phyloP scores from a whole-genome alignment of 2,329 filamentous ascomycete species.

The Verticillium dahliae region DNA sequence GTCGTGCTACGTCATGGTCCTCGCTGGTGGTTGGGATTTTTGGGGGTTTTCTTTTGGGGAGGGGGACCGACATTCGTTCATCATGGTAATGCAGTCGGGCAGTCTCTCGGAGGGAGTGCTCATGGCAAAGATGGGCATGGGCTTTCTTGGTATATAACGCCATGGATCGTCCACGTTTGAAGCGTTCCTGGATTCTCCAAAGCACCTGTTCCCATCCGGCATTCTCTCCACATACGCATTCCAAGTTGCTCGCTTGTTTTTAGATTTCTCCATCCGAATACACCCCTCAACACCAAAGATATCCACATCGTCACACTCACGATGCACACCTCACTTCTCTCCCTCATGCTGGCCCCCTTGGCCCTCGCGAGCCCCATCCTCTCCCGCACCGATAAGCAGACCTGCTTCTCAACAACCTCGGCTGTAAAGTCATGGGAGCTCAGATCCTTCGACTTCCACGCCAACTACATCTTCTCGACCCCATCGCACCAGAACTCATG shows the following conservation, averaged over 20 bases:
- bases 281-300: not conserved
- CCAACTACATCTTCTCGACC: slow-evolving; percentile 41
- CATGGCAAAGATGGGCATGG: not conserved
- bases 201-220: not conserved
- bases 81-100: not conserved
- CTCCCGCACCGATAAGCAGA: slow-evolving; percentile 1
- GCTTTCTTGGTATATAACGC: not conserved
- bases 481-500: slow-evolving; percentile 43
- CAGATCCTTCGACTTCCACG: slow-evolving; percentile 38
- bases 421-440: slow-evolving; percentile 28
- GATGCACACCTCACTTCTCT: slow-evolving; percentile 5
- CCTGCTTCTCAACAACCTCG: slow-evolving; percentile 10
- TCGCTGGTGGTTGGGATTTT: not conserved
- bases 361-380: slow-evolving; percentile 7
- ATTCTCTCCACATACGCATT: not conserved
- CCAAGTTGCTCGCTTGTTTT: no score
- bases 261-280: no score
- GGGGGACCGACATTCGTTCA: slow-evolving; percentile 8
- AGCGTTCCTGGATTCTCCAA: not conserved
- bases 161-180: not conserved
- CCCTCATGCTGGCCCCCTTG: slow-evolving; percentile 2
- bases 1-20: slow-evolving; percentile 9
- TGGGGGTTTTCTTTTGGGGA: not conserved
- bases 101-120: not conserved
- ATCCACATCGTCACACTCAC: not conserved